Evolutionary conservation across 2,329 filamentous ascomycete genomes (phyloP).

Genomic region (Fusarium denticulatum): DNA sequence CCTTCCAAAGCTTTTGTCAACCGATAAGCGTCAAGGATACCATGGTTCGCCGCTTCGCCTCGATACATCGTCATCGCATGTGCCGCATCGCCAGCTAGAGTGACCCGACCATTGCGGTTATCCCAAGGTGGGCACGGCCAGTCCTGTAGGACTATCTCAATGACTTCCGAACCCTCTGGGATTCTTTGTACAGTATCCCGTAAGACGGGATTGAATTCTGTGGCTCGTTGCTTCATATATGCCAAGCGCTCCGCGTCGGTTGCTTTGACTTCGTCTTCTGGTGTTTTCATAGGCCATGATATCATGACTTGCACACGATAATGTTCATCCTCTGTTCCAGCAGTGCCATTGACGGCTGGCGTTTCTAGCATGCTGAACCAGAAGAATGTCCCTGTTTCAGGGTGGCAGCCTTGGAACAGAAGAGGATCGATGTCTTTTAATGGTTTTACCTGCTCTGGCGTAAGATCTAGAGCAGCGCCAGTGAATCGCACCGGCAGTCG

Average conservation of each 20-base stretch:
- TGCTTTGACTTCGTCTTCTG: slow-evolving; percentile 2
- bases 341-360: neutral
- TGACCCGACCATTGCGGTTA: neutral
- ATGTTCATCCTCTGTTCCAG: neutral
- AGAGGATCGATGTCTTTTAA: slow-evolving; percentile 2
- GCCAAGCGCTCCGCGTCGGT: neutral
- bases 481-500: neutral
- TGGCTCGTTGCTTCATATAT: slow-evolving; percentile 9
- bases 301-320: slow-evolving; percentile 9
- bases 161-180: neutral
- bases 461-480: slow-evolving; percentile 1
- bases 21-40: slow-evolving; percentile 1
- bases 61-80: slow-evolving; percentile 18
- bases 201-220: neutral
- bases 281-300: neutral
- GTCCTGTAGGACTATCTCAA: slow-evolving; percentile 4
- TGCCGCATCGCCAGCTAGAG: slow-evolving; percentile 7
- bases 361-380: slow-evolving; percentile 6
- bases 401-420: slow-evolving; percentile 6
- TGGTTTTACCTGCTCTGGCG: slow-evolving; percentile 7
- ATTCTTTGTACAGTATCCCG: neutral
- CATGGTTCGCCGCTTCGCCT: slow-evolving; percentile 6
- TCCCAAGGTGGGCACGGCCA: slow-evolving; percentile 9
- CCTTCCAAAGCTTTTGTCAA: neutral
- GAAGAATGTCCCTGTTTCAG: neutral